phyloP scores from a whole-genome alignment of 768 basidiomycete genomes.

The Collybia nuda region DNA sequence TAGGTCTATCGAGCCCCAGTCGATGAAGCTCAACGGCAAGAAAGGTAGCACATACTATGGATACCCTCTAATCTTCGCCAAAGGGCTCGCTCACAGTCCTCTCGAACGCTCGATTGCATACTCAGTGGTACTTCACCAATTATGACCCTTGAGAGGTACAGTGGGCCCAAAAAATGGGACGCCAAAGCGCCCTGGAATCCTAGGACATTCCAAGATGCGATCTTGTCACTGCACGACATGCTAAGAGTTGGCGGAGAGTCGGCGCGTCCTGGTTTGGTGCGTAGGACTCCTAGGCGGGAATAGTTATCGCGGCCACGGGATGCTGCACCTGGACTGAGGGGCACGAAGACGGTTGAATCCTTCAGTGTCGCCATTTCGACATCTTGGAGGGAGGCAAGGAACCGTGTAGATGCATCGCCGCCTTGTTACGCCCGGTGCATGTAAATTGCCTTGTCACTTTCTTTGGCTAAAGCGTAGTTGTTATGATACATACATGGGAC shows the following conservation, averaged over 20 bases:
- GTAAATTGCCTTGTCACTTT: slow-evolving; percentile 1
- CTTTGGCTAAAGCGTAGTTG: slow-evolving; percentile 3
- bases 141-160: slow-evolving; percentile 67
- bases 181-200: slow-evolving; percentile 87
- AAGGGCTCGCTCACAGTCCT: slow-evolving; percentile 73
- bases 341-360: slow-evolving; percentile 36
- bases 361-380: slow-evolving; percentile 71
- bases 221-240: slow-evolving; percentile 96
- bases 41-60: slow-evolving; percentile 33
- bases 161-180: slow-evolving; percentile 49
- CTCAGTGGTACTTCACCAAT: slow-evolving; percentile 66
- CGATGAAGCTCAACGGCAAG: neutral
- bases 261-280: slow-evolving; percentile 92
- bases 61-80: slow-evolving; percentile 49
- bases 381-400: slow-evolving; percentile 75
- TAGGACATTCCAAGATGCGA: slow-evolving; percentile 81
- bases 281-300: slow-evolving; percentile 67
- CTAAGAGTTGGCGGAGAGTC: slow-evolving; percentile 81
- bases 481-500: slow-evolving; percentile 41
- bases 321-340: slow-evolving; percentile 33
- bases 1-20: slow-evolving; percentile 32
- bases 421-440: slow-evolving; percentile 42
- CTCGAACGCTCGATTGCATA: slow-evolving; percentile 37
- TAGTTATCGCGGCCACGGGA: slow-evolving; percentile 85
- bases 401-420: slow-evolving; percentile 86